A percentile compares a stretch with the other conserved stretches of the same genome.
These are phyloP conservation scores for Grifola frondosa DNA, from an alignment of 1,284 basidiomycete species.

Conservation along the genomic window DNA sequence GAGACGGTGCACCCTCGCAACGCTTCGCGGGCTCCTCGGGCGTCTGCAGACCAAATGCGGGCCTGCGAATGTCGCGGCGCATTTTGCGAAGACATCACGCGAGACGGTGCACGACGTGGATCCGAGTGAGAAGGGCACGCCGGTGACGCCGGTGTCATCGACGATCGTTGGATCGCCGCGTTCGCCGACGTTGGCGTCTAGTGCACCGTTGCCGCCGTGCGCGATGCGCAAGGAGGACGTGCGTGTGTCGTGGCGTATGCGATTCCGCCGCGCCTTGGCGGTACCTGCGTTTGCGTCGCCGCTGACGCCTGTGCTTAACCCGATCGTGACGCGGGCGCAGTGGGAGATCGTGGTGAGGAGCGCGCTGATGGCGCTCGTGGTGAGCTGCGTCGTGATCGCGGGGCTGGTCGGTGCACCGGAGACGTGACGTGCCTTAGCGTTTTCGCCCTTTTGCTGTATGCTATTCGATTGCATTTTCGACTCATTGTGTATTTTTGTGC, in stretches of 20 bases:
- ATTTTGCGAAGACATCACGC: slow-evolving; percentile 13
- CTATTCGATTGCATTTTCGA: too few species aligned
- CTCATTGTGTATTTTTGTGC: background rate
- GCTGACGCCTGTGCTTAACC: slow-evolving; percentile 65
- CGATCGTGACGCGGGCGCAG: slow-evolving; percentile 70
- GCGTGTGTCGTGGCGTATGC: slow-evolving; percentile 28
- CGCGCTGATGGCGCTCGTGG: slow-evolving; percentile 32
- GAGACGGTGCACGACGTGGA: slow-evolving; percentile 1
- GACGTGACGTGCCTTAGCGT: slow-evolving; percentile 5
- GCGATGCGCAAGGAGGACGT: background rate
- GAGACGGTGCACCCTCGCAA: slow-evolving; percentile 7
- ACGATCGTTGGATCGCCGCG: slow-evolving; percentile 2
- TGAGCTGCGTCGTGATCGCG: slow-evolving; percentile 29
- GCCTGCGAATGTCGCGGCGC: slow-evolving; percentile 28
- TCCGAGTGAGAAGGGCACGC: slow-evolving; percentile 10
- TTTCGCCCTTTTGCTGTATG: background rate
- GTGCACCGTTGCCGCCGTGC: slow-evolving; percentile 10
- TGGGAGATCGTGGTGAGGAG: slow-evolving; percentile 68
- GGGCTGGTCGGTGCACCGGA: slow-evolving; percentile 33
- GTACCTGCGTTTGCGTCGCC: slow-evolving; percentile 72
- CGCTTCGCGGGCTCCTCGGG: slow-evolving; percentile 23
- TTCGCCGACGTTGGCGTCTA: slow-evolving; percentile 19
- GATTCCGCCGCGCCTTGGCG: slow-evolving; percentile 48
- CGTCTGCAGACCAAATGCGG: slow-evolving; percentile 30
- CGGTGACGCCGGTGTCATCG: background rate